Evolutionary conservation across 2,329 filamentous ascomycete species (phyloP).

Genomic region (Cladosporium halotolerans): DNA sequence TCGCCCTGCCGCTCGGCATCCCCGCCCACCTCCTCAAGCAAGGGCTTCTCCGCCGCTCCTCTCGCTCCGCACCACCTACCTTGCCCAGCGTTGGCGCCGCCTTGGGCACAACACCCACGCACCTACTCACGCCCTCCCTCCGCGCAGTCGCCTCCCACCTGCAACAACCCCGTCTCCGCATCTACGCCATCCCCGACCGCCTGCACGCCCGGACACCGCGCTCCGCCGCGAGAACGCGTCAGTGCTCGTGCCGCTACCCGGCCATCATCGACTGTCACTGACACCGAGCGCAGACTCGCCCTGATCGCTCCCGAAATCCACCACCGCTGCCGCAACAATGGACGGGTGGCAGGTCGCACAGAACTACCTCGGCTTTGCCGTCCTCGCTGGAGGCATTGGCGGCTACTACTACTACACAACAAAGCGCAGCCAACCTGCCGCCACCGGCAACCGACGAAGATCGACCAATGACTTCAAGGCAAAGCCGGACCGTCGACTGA

Average conservation of each 20-base stretch:
- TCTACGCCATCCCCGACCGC: not conserved
- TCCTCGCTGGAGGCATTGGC: conserved; percentile 13
- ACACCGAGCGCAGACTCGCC: conserved; percentile 3
- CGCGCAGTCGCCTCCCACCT: no score
- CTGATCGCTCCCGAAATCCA: not conserved
- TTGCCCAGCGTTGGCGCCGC: no score
- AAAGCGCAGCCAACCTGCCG: conserved; percentile 9
- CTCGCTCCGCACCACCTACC: no score
- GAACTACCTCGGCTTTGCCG: conserved; percentile 15
- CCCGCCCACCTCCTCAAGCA: no score
- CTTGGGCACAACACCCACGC: no score
- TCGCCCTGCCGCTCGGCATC: no score
- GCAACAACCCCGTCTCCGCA: not conserved
- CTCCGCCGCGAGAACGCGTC: conserved; percentile 8
- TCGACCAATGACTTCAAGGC: conserved; percentile 9
- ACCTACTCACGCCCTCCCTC: no score
- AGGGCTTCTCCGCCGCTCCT: no score
- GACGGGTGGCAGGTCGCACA: conserved; percentile 17
- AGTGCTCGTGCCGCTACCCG: conserved; percentile 8
- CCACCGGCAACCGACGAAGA: not conserved
- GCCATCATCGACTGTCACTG: not conserved
- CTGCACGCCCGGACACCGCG: not conserved
- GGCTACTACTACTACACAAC: conserved; percentile 12
- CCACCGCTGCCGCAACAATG: conserved; percentile 13
- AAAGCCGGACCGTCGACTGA: conserved; percentile 7